phyloP scores from a whole-genome alignment of 495 filamentous ascomycete species.

The Penicillium cosmopolitanum region DNA sequence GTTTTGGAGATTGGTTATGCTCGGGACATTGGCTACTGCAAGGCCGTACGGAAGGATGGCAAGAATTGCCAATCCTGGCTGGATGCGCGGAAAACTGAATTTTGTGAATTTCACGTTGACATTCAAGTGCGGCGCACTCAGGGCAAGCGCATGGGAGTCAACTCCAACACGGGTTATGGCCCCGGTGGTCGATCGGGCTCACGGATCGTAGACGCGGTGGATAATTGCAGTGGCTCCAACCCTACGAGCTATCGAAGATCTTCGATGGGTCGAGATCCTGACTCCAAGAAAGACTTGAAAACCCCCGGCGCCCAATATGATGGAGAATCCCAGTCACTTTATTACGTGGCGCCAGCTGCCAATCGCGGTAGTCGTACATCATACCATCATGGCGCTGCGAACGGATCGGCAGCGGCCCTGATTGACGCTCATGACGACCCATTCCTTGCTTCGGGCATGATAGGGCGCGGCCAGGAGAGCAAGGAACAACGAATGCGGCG shows the following conservation, averaged over 20 bases:
- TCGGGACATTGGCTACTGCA: conserved; percentile 88
- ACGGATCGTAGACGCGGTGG: conserved; percentile 25
- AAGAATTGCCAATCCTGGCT: conserved; percentile 82
- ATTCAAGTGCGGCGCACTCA: conserved; percentile 72
- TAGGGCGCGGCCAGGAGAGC: conserved; percentile 51
- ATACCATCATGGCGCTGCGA: conserved; percentile 28
- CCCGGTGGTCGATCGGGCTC: conserved; percentile 49
- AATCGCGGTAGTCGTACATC: conserved; percentile 28
- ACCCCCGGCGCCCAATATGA: conserved; percentile 61
- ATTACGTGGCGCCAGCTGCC: conserved; percentile 56
- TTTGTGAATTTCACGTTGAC: conserved; percentile 92
- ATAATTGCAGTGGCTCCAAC: no score
- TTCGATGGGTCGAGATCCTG: not conserved
- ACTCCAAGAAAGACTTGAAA: conserved; percentile 40
- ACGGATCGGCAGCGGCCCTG: conserved; percentile 60
- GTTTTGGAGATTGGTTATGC: conserved; percentile 87
- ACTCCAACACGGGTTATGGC: conserved; percentile 56
- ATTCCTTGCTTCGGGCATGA: conserved; percentile 53
- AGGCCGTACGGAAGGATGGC: conserved; percentile 80
- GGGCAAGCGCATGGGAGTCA: conserved; percentile 77
- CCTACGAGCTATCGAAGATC: not conserved
- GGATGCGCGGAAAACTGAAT: conserved; percentile 82
- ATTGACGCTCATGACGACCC: conserved; percentile 69
- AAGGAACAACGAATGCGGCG: conserved; percentile 70
- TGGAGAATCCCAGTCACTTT: conserved; percentile 56